These are phyloP conservation scores for Helianthus annuus DNA, from an alignment of 129 eudicot genomes.

Conservation along the genomic window HanXRQr2.0-SUNRISE NC_035445.2:159259673-159260172, in stretches of 20 bases:
- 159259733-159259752: conserved; percentile 37
- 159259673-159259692: conserved; percentile 64
- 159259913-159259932: conserved; percentile 61
- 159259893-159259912: conserved; percentile 19
- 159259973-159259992: conserved; percentile 29
- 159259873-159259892: conserved; percentile 25
- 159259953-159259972: conserved; percentile 26
- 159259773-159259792: not conserved
- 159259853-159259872: conserved; percentile 32
- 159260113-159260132: conserved; percentile 22
- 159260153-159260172: not conserved
- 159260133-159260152: conserved; percentile 5
- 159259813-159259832: conserved; percentile 23
- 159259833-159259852: conserved; percentile 26
- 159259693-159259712: conserved; percentile 33
- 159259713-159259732: conserved; percentile 18
- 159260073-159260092: conserved; percentile 72
- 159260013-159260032: conserved; percentile 34
- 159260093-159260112: conserved; percentile 45
- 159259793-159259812: conserved; percentile 34
- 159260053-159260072: conserved; percentile 78
- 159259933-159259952: conserved; percentile 50
- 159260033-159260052: conserved; percentile 72
- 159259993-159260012: conserved; percentile 36
- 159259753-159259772: conserved; percentile 18